Conservation (phyloP, 306 rosid species). For the Elaeagnus macrophylla region DNA sequence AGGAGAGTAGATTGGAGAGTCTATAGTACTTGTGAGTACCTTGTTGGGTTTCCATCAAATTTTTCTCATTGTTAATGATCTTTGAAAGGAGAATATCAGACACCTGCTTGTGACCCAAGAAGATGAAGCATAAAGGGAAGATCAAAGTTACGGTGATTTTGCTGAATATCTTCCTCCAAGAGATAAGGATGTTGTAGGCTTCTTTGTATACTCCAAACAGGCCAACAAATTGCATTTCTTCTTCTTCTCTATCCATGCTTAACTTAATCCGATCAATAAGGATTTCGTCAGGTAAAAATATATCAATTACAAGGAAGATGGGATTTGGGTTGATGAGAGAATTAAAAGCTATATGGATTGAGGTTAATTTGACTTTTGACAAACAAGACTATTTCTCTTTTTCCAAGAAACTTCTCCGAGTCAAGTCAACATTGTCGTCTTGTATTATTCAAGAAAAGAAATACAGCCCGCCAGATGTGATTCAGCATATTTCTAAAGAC, state of each 20-base stretch:
- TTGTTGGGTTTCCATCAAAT: constrained; percentile 4
- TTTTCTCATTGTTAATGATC: constrained; percentile 16
- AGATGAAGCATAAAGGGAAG: constrained; percentile 61
- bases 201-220: constrained; percentile 43
- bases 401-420: no score
- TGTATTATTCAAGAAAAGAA: no score
- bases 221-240: constrained; percentile 57
- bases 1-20: constrained; percentile 21
- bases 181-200: constrained; percentile 33
- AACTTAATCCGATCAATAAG: no score
- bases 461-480: no score
- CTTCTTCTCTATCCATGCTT: constrained; percentile 59
- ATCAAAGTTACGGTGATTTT: constrained; percentile 47
- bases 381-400: no score
- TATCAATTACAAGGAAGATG: no score
- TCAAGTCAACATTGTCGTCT: no score
- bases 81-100: constrained; percentile 33
- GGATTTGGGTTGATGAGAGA: no score
- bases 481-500: no score
- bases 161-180: constrained; percentile 49
- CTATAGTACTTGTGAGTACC: constrained; percentile 23
- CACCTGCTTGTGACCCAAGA: constrained; percentile 35
- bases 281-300: no score
- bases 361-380: no score
- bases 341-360: no score